Base-by-base conservation (phyloP, 116 monocot genomes). In the Cymodocea nodosa region DNA sequence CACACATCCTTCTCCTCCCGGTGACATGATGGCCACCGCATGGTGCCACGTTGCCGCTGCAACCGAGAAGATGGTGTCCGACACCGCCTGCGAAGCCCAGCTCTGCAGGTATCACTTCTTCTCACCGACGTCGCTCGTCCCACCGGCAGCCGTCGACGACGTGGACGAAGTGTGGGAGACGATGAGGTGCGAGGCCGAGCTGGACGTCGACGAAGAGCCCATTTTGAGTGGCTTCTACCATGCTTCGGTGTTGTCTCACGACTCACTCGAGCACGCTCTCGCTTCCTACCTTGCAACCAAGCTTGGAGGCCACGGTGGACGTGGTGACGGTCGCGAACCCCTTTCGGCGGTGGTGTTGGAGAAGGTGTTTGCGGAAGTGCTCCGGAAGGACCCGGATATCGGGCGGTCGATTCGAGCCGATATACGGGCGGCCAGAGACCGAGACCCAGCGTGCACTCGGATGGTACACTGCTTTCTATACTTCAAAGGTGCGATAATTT, bases 361-460 rank as follows among this genome's bases (percentile, higher is more conserved):
- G 68, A 83, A 85, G 23, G 74, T 89, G 65, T 86, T 93, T 57
- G 70, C 84, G 65, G 71, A 73, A 35, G 77, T 76, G 17, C 65
- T 93, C 72, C 59, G 68, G 0, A 59, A 71, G 18, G 54, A 83
- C 22, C 74, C 63, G 15, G 66, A 54, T 15, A 71, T 77, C 39
- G 56, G 66, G 0, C 36, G 55, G 19, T 80, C 83, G 10, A 63
- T 75, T 50, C 66, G 83, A 8, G 80, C 69, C 20, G 83, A 87
- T 58, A 73, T 87, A 25, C 62, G 49, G 11, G 87, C 87, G 15
- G 73, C 68, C 20, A 24, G 68, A 16, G 83, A 81, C 35, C 75
- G 87, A n/a, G 84, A 90, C 57, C 77, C 90, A 35, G 84, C 86
- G 15, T 90, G 90, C 73, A 40, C 61, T 17, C 75, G 75, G 65